Conservation (phyloP, 306 rosid genomes). For the Ammopiptanthus mongolicus region DNA sequence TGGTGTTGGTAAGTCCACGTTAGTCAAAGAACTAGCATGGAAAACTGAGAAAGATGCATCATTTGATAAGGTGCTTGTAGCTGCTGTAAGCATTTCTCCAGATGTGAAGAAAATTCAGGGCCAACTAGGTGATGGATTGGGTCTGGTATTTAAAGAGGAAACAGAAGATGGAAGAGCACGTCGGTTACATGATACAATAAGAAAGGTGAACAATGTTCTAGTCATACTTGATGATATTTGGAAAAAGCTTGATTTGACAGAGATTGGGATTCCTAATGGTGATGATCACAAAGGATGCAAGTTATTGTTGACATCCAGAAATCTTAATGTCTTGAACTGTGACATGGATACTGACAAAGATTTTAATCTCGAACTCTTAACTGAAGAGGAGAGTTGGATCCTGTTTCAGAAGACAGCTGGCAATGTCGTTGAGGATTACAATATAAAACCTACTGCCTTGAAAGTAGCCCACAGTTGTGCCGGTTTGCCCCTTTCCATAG, state of each 20-base stretch:
- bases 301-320: too few species aligned
- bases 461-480: not conserved
- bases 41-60: too few species aligned
- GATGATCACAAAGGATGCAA: constrained; percentile 6
- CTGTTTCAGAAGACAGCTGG: constrained; percentile 7
- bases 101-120: too few species aligned
- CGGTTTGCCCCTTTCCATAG: constrained; percentile 20
- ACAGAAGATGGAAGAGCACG: not conserved
- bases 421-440: not conserved
- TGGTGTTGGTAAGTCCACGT: too few species aligned
- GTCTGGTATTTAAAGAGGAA: not conserved
- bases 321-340: too few species aligned
- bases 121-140: too few species aligned
- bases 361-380: not conserved
- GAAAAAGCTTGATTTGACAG: not conserved
- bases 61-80: too few species aligned
- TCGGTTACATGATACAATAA: not conserved
- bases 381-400: not conserved
- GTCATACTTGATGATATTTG: not conserved
- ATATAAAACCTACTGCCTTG: not conserved
- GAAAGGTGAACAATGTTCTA: not conserved
- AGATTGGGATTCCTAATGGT: constrained; percentile 1
- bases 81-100: too few species aligned
- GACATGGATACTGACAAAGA: not conserved
- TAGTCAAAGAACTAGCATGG: too few species aligned